Evolutionary conservation across 2,329 filamentous ascomycete genomes (phyloP).

Genomic region (Aspergillus transmontanensis): DNA sequence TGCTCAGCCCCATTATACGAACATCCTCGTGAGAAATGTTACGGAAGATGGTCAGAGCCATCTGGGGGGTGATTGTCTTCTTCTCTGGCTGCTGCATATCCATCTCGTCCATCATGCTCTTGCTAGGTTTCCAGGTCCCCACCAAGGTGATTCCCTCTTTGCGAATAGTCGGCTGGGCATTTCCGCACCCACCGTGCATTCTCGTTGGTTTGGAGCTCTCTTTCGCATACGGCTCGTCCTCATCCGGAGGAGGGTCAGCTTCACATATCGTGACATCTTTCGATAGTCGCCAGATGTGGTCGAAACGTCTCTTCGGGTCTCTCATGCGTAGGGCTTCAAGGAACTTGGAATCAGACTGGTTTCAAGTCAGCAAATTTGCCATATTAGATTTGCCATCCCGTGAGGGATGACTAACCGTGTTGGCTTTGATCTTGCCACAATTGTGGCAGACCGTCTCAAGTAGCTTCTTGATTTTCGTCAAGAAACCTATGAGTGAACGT

Average conservation of each 20-base stretch:
- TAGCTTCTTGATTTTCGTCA: slow-evolving; percentile 99
- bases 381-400: slow-evolving; percentile 58
- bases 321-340: slow-evolving; percentile 77
- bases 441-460: slow-evolving; percentile 98
- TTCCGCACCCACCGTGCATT: slow-evolving; percentile 89
- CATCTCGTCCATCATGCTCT: slow-evolving; percentile 69
- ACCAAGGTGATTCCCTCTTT: slow-evolving; percentile 83
- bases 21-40: slow-evolving; percentile 82
- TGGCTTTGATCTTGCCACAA: slow-evolving; percentile 95
- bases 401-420: slow-evolving; percentile 86
- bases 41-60: slow-evolving; percentile 83
- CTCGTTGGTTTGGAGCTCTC: slow-evolving; percentile 57
- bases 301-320: slow-evolving; percentile 93
- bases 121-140: slow-evolving; percentile 70
- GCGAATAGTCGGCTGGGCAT: slow-evolving; percentile 83
- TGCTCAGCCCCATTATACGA: slow-evolving; percentile 84
- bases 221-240: slow-evolving; percentile 70
- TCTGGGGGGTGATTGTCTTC: slow-evolving; percentile 77
- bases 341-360: slow-evolving; percentile 82
- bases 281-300: slow-evolving; percentile 87
- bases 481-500: slow-evolving; percentile 69
- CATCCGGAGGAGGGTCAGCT: slow-evolving; percentile 69
- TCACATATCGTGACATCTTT: slow-evolving; percentile 87
- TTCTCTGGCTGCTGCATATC: slow-evolving; percentile 73
- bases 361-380: slow-evolving; percentile 51